phyloP scores from a whole-genome alignment of 2,329 filamentous ascomycete species.

The Calonectria leucothoes region DNA sequence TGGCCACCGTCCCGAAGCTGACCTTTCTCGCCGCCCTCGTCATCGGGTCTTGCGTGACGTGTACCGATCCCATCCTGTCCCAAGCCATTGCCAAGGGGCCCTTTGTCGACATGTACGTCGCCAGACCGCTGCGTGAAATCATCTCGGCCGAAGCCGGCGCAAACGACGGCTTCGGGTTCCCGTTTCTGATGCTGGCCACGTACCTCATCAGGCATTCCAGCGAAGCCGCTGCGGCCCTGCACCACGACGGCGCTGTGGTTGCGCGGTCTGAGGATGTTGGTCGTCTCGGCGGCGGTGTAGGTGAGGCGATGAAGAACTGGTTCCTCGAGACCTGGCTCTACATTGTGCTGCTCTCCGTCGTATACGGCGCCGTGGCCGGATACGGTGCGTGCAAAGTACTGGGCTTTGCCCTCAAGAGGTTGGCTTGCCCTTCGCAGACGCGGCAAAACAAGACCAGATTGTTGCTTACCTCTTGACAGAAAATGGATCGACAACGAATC shows the following conservation, averaged over 20 bases:
- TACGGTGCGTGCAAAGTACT: constrained; percentile 59
- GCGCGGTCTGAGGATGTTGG: constrained; percentile 53
- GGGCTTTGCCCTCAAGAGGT: constrained; percentile 53
- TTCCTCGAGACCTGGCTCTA: constrained; percentile 70
- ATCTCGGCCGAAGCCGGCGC: constrained; percentile 72
- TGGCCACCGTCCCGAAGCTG: constrained; percentile 65
- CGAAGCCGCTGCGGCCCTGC: constrained; percentile 61
- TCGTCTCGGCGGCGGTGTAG: constrained; percentile 63
- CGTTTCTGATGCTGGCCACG: constrained; percentile 68
- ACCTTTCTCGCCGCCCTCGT: constrained; percentile 65
- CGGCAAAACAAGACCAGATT: neutral
- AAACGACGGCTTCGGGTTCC: constrained; percentile 73
- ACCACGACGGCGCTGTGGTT: constrained; percentile 42
- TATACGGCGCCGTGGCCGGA: constrained; percentile 64
- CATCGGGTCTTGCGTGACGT: constrained; percentile 71
- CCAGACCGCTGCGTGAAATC: constrained; percentile 67
- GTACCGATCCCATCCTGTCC: constrained; percentile 70
- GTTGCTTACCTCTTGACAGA: constrained; percentile 35
- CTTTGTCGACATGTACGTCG: constrained; percentile 70
- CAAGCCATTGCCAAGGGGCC: constrained; percentile 72
- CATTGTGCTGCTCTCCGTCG: constrained; percentile 64
- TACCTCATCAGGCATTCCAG: constrained; percentile 43
- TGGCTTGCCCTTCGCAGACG: neutral
- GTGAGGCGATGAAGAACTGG: constrained; percentile 68
- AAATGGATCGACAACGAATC: constrained; percentile 67